phyloP scores from a whole-genome alignment of 2,329 filamentous ascomycete genomes.

The Colletotrichum gigasporum region DNA sequence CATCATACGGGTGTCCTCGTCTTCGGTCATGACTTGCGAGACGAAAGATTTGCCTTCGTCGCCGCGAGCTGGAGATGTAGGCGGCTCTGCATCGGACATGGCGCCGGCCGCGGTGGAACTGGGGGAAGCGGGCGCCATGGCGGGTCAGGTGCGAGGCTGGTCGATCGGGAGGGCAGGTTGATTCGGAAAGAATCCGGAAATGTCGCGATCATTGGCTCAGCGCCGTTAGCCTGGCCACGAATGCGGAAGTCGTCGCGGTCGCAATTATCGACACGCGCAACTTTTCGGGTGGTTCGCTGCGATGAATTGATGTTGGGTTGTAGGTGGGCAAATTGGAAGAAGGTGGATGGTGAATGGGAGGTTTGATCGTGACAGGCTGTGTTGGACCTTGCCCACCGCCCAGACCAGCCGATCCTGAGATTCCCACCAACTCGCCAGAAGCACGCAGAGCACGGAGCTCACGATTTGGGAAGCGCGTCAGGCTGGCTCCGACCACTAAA shows the following conservation, averaged over 20 bases:
- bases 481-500: slow-evolving; percentile 23
- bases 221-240: slow-evolving; percentile 5
- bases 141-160: slow-evolving; percentile 1
- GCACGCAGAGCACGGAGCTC: slow-evolving; percentile 26
- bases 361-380: slow-evolving; percentile 2
- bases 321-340: not conserved
- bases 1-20: slow-evolving; percentile 51
- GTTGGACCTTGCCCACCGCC: slow-evolving; percentile 27
- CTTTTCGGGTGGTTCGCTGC: not conserved
- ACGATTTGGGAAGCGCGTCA: slow-evolving; percentile 31
- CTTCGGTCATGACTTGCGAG: slow-evolving; percentile 55
- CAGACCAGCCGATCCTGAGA: slow-evolving; percentile 26
- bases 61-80: slow-evolving; percentile 54
- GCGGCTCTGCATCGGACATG: slow-evolving; percentile 56
- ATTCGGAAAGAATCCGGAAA: slow-evolving; percentile 13
- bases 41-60: slow-evolving; percentile 56
- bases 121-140: slow-evolving; percentile 50
- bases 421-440: slow-evolving; percentile 20
- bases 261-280: slow-evolving; percentile 10
- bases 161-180: slow-evolving; percentile 15
- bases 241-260: slow-evolving; percentile 14
- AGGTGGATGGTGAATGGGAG: slow-evolving; percentile 12
- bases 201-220: slow-evolving; percentile 17
- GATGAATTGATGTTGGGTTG: not conserved
- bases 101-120: slow-evolving; percentile 45